Conservation (phyloP, 495 filamentous ascomycete species). For the Penicillium atrosanguineum region DNA sequence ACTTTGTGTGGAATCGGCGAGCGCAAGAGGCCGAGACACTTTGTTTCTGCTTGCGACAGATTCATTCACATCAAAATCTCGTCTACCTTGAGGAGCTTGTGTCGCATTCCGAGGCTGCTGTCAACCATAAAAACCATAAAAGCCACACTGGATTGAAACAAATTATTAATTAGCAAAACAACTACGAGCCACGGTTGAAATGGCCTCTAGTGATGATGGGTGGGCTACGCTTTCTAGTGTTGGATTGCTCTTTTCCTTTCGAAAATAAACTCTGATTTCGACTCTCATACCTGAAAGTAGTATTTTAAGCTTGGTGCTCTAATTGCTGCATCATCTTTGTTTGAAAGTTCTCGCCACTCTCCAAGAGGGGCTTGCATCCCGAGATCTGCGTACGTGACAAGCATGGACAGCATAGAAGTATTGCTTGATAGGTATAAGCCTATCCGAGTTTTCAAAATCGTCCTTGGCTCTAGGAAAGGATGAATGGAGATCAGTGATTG, state of each 20-base stretch:
- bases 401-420: neutral
- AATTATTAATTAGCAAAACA: neutral
- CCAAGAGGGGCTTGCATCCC: neutral
- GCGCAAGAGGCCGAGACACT: conserved; percentile 3
- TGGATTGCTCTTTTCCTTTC: neutral
- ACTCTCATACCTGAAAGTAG: conserved; percentile 5
- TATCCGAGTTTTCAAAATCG: too few species aligned
- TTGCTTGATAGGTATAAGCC: neutral
- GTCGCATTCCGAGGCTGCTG: neutral
- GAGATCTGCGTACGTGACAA: conserved; percentile 2
- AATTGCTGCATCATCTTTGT: neutral
- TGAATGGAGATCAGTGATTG: too few species aligned
- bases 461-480: too few species aligned
- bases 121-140: neutral
- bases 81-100: conserved; percentile 1
- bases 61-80: conserved; percentile 8
- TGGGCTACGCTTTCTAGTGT: conserved; percentile 2
- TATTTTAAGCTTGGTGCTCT: conserved; percentile 4
- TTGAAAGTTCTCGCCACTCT: neutral
- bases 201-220: conserved; percentile 4
- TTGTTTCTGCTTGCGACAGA: conserved; percentile 10
- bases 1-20: conserved; percentile 6
- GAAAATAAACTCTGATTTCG: conserved; percentile 2
- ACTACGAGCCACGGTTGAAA: conserved; percentile 5
- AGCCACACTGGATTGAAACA: neutral